Evolutionary conservation across 176 grass and related monocot genomes (phyloP).

Genomic region (Cenchrus fungigraminus): DNA sequence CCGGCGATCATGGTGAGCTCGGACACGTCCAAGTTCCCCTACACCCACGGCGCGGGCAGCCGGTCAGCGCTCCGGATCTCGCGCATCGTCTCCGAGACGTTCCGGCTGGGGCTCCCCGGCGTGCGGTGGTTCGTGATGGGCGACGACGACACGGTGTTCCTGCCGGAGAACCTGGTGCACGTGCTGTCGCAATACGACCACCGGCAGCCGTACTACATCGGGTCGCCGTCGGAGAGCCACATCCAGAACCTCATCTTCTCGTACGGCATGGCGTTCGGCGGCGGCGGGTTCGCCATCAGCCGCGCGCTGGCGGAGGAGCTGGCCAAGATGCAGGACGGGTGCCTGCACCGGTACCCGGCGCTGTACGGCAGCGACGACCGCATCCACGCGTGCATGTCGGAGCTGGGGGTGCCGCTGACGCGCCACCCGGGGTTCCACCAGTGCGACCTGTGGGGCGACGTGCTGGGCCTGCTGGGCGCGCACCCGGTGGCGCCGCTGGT

Average conservation of each 20-base stretch:
- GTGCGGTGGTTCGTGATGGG: constrained; percentile 98
- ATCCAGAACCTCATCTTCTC: constrained; percentile 97
- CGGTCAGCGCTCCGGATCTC: constrained; percentile 90
- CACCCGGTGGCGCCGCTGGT: constrained; percentile 85
- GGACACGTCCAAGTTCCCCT: constrained; percentile 82
- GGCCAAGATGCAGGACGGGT: constrained; percentile 82
- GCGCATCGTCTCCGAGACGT: constrained; percentile 89
- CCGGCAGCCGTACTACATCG: constrained; percentile 88
- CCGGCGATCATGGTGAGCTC: constrained; percentile 70
- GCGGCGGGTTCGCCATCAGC: constrained; percentile 98
- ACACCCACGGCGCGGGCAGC: constrained; percentile 85
- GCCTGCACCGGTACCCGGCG: constrained; percentile 79
- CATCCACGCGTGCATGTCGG: constrained; percentile 96
- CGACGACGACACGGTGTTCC: constrained; percentile 96
- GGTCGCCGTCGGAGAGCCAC: constrained; percentile 89
- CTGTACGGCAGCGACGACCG: constrained; percentile 96
- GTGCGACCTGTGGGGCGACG: constrained; percentile 93
- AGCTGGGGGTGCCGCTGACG: constrained; percentile 85
- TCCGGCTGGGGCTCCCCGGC: constrained; percentile 60
- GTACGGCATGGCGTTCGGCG: constrained; percentile 95
- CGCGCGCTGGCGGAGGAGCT: constrained; percentile 76
- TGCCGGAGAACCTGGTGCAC: constrained; percentile 90
- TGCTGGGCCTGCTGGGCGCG: constrained; percentile 77
- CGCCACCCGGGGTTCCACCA: constrained; percentile 96
- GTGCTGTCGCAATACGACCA: constrained; percentile 85